These are phyloP conservation scores for Metarhizium guizhouense DNA, from an alignment of 2,329 filamentous ascomycete genomes.

Conservation along the genomic window DNA sequence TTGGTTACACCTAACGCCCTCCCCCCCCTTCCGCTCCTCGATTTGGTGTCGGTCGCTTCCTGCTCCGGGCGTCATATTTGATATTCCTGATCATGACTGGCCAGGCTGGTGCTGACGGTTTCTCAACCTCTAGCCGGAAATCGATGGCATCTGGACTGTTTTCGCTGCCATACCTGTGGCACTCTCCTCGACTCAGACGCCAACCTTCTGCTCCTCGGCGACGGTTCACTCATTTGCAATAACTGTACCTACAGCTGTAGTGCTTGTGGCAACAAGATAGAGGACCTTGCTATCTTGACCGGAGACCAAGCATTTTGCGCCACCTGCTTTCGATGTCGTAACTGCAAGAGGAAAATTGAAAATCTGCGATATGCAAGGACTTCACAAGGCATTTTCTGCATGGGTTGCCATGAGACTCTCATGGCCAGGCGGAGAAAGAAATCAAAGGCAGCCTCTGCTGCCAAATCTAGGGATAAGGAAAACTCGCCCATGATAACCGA, in stretches of 20 bases:
- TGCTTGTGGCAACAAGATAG: slow-evolving; percentile 94
- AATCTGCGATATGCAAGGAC: slow-evolving; percentile 96
- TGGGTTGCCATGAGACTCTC: slow-evolving; percentile 94
- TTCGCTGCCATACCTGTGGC: slow-evolving; percentile 91
- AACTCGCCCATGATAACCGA: slow-evolving; percentile 64
- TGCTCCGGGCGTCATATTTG: not conserved
- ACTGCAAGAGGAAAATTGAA: slow-evolving; percentile 98
- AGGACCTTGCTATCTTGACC: slow-evolving; percentile 93
- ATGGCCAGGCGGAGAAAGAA: slow-evolving; percentile 91
- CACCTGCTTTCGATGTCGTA: slow-evolving; percentile 92
- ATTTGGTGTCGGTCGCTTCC: not conserved
- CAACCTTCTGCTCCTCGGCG: slow-evolving; percentile 91
- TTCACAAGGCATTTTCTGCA: slow-evolving; percentile 97
- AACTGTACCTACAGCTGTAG: slow-evolving; percentile 99
- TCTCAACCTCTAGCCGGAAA: slow-evolving; percentile 60
- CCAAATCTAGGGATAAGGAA: slow-evolving; percentile 55
- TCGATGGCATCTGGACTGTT: slow-evolving; percentile 98
- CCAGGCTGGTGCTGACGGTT: slow-evolving; percentile 13
- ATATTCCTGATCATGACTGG: too few relatives aligned
- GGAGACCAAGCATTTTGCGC: slow-evolving; percentile 97
- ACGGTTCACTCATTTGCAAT: slow-evolving; percentile 97
- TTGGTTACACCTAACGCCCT: not conserved
- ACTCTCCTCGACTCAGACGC: slow-evolving; percentile 97
- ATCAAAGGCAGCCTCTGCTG: slow-evolving; percentile 55
- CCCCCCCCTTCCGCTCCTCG: too few relatives aligned